A percentile compares a stretch with the other conserved stretches of the same genome.
Conservation (phyloP, 805 yeast species). For the Candida insectorum region DNA sequence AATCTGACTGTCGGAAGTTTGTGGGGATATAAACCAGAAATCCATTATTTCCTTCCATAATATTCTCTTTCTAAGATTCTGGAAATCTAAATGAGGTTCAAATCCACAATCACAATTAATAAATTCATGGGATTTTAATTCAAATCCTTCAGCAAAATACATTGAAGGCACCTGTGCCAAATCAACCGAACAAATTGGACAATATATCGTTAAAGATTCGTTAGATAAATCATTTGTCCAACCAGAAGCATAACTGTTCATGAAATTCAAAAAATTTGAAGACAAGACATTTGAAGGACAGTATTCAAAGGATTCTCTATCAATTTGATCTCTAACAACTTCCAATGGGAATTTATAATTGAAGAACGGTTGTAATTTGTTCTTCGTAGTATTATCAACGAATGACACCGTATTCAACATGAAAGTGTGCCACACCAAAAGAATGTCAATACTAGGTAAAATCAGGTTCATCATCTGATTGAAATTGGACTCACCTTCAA, state of each 20-base stretch:
- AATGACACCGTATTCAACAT: conserved; percentile 16
- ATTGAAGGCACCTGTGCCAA: conserved; percentile 6
- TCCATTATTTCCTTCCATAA: conserved; percentile 10
- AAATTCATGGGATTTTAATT: conserved; percentile 3
- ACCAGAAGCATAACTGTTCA: too few relatives aligned
- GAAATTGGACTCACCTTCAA: neutral
- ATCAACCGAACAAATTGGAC: conserved; percentile 13
- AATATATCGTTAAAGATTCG: too few relatives aligned
- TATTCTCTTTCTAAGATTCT: conserved; percentile 18
- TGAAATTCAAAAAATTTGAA: too few relatives aligned
- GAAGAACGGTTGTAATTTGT: neutral
- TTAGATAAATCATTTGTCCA: too few relatives aligned
- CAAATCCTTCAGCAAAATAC: too few relatives aligned
- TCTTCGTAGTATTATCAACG: conserved; percentile 3
- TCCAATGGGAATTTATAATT: conserved; percentile 17
- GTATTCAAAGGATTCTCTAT: conserved; percentile 6
- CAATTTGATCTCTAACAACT: conserved; percentile 7
- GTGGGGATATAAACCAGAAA: conserved; percentile 3
- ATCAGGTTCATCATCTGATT: conserved; percentile 1
- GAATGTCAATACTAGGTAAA: conserved; percentile 21
- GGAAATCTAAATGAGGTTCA: conserved; percentile 13
- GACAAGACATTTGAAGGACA: too few relatives aligned
- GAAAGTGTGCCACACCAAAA: conserved; percentile 23
- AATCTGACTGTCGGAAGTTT: neutral
- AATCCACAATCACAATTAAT: conserved; percentile 15